Evolutionary conservation across 306 rosid species (phyloP).

Genomic region (Ormosia emarginata): DNA sequence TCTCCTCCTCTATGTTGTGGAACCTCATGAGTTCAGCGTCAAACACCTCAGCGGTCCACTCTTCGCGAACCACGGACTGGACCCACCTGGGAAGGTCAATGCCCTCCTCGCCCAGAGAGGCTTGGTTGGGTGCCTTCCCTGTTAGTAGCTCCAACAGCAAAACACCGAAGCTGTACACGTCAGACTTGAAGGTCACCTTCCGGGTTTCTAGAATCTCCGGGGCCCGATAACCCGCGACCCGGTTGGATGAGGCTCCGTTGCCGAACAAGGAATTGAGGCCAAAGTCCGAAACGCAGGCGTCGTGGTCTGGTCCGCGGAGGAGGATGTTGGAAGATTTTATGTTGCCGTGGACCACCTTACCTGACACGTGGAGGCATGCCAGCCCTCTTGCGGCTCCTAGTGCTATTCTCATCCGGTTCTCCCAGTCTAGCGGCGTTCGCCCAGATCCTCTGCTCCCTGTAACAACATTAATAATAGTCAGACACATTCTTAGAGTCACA

Average conservation of each 20-base stretch:
- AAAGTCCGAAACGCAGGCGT: constrained; percentile 70
- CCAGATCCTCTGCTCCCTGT: constrained; percentile 98
- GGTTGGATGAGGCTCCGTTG: constrained; percentile 60
- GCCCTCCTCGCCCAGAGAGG: constrained; percentile 89
- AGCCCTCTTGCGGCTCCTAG: constrained; percentile 68
- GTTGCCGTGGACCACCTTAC: constrained; percentile 88
- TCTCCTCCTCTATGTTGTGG: constrained; percentile 90
- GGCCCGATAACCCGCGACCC: constrained; percentile 87
- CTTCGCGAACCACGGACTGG: constrained; percentile 94
- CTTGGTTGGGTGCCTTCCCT: constrained; percentile 94
- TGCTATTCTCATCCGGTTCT: constrained; percentile 80
- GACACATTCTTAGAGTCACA: neutral
- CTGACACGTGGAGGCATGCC: constrained; percentile 77
- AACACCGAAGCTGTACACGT: constrained; percentile 92
- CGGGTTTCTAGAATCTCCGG: constrained; percentile 84
- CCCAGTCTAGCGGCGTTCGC: constrained; percentile 94
- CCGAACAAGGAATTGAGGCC: constrained; percentile 78
- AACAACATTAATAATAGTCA: neutral
- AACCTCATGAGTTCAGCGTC: constrained; percentile 92
- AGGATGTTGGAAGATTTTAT: constrained; percentile 88
- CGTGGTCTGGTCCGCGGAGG: constrained; percentile 57
- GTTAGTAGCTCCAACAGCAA: constrained; percentile 82
- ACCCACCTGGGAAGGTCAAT: constrained; percentile 98
- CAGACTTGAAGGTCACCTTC: constrained; percentile 76
- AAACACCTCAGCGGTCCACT: constrained; percentile 98